Percentiles rank a stretch among this genome's conserved stretches.
Evolutionary conservation across 345 rosid genomes (phyloP).

Genomic region (Rhizophora apiculata): DNA sequence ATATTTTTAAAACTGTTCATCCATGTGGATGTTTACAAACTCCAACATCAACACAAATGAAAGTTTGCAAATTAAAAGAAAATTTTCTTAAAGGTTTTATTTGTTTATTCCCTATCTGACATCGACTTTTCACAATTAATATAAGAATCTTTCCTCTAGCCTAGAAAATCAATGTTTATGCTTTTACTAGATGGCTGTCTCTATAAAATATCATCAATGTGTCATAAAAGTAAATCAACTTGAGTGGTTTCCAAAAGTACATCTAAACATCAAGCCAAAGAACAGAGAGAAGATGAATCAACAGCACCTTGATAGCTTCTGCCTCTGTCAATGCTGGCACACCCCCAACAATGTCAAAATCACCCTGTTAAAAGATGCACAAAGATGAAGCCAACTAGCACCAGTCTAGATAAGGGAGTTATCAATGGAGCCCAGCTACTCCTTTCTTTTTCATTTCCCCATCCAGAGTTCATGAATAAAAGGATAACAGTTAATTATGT

Average conservation of each 20-base stretch:
- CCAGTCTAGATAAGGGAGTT: constrained; percentile 13
- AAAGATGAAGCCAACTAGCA: constrained; percentile 3
- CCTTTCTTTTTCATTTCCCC: background rate
- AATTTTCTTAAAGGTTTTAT: too few relatives aligned
- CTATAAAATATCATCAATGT: background rate
- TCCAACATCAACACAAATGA: too few relatives aligned
- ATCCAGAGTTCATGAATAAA: background rate
- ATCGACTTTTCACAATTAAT: too few relatives aligned
- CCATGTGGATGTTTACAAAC: too few relatives aligned
- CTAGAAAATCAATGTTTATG: background rate
- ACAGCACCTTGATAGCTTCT: constrained; percentile 70
- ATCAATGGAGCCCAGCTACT: background rate
- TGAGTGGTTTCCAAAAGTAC: background rate
- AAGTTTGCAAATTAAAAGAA: too few relatives aligned
- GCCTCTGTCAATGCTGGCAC: constrained; percentile 82
- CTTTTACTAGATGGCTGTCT: background rate
- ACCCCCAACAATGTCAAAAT: constrained; percentile 94
- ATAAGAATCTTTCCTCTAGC: too few relatives aligned
- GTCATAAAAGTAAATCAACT: background rate
- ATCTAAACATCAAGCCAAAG: background rate
- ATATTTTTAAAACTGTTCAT: too few relatives aligned
- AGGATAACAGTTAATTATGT: background rate
- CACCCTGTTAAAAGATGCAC: constrained; percentile 55
- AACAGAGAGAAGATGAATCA: background rate
- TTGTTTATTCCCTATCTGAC: too few relatives aligned